phyloP scores from a whole-genome alignment of 1,284 basidiomycete species.

The Malassezia brasiliensis region DNA sequence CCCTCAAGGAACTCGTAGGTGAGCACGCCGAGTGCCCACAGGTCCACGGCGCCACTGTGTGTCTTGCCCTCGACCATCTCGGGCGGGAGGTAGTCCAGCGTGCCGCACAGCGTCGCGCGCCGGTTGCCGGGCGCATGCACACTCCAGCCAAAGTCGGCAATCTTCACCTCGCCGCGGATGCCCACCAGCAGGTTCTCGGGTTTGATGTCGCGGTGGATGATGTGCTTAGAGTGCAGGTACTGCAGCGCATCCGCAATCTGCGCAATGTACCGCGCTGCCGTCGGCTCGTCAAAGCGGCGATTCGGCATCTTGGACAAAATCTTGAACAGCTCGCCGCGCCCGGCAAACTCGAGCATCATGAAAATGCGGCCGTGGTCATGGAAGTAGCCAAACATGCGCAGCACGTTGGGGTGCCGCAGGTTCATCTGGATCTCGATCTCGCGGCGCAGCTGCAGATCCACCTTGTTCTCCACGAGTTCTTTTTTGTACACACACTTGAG shows the following conservation, averaged over 20 bases:
- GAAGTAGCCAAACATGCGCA: conserved; percentile 91
- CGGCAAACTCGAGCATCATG: conserved; percentile 92
- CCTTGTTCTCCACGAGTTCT: conserved; percentile 72
- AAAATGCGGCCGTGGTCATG: conserved; percentile 97
- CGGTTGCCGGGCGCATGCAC: conserved; percentile 90
- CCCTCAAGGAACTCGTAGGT: conserved; percentile 91
- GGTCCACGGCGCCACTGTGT: conserved; percentile 79
- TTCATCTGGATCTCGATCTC: conserved; percentile 99
- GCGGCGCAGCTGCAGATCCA: conserved; percentile 71
- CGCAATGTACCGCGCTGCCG: conserved; percentile 78
- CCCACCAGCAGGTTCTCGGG: conserved; percentile 93
- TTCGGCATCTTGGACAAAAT: conserved; percentile 64
- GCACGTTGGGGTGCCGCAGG: conserved; percentile 82
- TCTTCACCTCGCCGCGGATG: conserved; percentile 92
- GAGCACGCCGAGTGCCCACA: conserved; percentile 94
- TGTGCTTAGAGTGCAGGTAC: conserved; percentile 90
- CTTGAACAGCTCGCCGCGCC: conserved; percentile 90
- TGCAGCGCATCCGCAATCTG: conserved; percentile 95
- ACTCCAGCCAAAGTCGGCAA: conserved; percentile 97
- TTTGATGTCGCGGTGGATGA: conserved; percentile 98
- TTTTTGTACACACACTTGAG: conserved; percentile 96
- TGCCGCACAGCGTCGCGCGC: conserved; percentile 81
- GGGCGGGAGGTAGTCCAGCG: conserved; percentile 90
- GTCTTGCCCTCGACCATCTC: conserved; percentile 92
- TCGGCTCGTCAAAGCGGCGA: conserved; percentile 75